phyloP scores from a whole-genome alignment of 2,329 filamentous ascomycete genomes.

The Cercospora canescens region DNA sequence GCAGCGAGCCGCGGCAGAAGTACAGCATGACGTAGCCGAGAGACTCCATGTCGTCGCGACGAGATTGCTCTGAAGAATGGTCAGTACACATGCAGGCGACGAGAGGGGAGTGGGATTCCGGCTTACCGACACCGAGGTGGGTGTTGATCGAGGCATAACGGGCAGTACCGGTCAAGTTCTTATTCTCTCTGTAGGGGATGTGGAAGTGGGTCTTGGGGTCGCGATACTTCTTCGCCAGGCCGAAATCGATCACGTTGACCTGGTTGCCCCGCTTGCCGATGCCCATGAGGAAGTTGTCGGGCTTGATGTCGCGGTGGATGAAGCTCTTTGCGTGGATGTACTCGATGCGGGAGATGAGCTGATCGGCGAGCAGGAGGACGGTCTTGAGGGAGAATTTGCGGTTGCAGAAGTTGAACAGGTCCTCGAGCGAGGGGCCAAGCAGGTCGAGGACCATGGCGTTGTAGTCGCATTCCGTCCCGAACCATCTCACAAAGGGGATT shows the following conservation, averaged over 20 bases:
- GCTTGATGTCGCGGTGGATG: slow-evolving; percentile 99
- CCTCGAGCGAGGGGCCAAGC: slow-evolving; percentile 91
- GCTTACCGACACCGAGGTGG: slow-evolving; percentile 82
- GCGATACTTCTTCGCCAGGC: slow-evolving; percentile 98
- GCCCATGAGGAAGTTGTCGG: slow-evolving; percentile 99
- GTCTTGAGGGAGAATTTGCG: slow-evolving; percentile 99
- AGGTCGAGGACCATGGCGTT: slow-evolving; percentile 99
- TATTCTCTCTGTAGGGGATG: slow-evolving; percentile 99
- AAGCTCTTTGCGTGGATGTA: slow-evolving; percentile 99
- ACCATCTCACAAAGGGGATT: slow-evolving; percentile 99
- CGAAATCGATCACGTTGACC: slow-evolving; percentile 99
- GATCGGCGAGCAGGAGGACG: slow-evolving; percentile 90
- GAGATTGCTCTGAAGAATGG: slow-evolving; percentile 75
- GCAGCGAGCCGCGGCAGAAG: slow-evolving; percentile 98
- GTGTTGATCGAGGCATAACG: slow-evolving; percentile 99
- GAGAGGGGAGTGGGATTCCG: background rate
- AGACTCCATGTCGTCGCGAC: slow-evolving; percentile 99
- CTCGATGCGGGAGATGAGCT: slow-evolving; percentile 98
- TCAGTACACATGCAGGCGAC: slow-evolving; percentile 10
- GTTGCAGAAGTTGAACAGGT: slow-evolving; percentile 99
- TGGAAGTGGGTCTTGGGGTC: slow-evolving; percentile 99
- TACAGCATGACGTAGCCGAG: slow-evolving; percentile 99
- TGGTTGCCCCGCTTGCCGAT: slow-evolving; percentile 99
- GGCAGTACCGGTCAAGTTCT: slow-evolving; percentile 98
- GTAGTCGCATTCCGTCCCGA: slow-evolving; percentile 99